Evolutionary conservation across 2,329 filamentous ascomycete species (phyloP).

Genomic region (Ambrosiella xylebori): DNA sequence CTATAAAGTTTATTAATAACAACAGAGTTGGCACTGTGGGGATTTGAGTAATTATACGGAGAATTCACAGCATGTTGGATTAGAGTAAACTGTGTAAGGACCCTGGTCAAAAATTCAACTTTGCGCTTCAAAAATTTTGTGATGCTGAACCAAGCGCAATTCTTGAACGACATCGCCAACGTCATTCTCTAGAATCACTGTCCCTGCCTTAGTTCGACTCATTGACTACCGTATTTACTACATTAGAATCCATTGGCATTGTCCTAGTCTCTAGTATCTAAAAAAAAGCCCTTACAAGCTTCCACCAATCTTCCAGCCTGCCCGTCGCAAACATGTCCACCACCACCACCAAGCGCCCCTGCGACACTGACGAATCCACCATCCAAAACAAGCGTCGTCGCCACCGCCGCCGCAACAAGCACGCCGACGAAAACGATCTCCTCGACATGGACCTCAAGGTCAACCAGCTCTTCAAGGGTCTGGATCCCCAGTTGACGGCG

Average conservation of each 20-base stretch:
- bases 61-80: background rate
- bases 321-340: background rate
- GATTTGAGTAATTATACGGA: background rate
- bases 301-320: background rate
- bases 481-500: slow-evolving; percentile 69
- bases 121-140: slow-evolving; percentile 12
- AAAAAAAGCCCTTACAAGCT: background rate
- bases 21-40: background rate
- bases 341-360: slow-evolving; percentile 32
- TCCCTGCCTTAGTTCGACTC: background rate
- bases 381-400: slow-evolving; percentile 21
- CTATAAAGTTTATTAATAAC: background rate
- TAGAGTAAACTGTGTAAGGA: background rate
- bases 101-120: background rate
- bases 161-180: background rate
- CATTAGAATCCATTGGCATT: background rate
- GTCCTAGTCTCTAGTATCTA: background rate
- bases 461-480: slow-evolving; percentile 62
- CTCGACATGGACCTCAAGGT: slow-evolving; percentile 55
- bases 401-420: slow-evolving; percentile 35
- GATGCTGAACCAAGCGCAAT: background rate
- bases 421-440: slow-evolving; percentile 35
- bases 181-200: background rate
- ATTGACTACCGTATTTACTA: background rate
- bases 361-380: slow-evolving; percentile 20